A percentile compares a stretch with the other conserved stretches of the same genome.
phyloP scores from a whole-genome alignment of 805 yeast genomes.

The Kluyveromyces aestuarii region DNA sequence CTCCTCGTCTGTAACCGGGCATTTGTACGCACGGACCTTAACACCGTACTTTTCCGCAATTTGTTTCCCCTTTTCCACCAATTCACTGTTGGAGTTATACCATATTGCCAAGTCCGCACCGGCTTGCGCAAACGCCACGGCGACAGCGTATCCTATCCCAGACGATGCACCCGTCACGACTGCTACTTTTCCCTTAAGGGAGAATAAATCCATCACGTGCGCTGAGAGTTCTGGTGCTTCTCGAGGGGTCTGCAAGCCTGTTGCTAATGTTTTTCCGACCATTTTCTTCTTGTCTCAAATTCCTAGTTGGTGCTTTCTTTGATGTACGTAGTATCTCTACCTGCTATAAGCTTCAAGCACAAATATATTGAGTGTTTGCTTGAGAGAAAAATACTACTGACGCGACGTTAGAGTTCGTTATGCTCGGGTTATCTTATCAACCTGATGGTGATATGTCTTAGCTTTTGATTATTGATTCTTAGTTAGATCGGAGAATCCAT shows the following conservation, averaged over 20 bases:
- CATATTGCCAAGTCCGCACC: conserved; percentile 77
- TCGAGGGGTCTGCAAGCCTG: conserved; percentile 32
- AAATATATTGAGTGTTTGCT: too few relatives aligned
- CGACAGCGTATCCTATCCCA: conserved; percentile 77
- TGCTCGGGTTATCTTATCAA: too few relatives aligned
- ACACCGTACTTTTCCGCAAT: conserved; percentile 47
- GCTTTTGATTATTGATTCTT: too few relatives aligned
- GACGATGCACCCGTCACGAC: conserved; percentile 78
- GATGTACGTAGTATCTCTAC: not conserved
- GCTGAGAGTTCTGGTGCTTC: conserved; percentile 43
- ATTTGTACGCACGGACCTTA: conserved; percentile 43
- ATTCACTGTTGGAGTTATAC: conserved; percentile 48
- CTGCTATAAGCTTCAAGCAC: not conserved
- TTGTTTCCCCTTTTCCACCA: conserved; percentile 22
- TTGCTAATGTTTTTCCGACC: conserved; percentile 13
- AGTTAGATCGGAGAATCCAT: too few relatives aligned
- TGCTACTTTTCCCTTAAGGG: conserved; percentile 74
- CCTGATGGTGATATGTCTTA: too few relatives aligned
- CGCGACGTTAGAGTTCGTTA: too few relatives aligned
- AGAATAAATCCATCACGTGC: conserved; percentile 58
- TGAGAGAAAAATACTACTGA: too few relatives aligned
- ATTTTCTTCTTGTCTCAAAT: not conserved
- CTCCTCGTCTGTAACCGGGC: conserved; percentile 22
- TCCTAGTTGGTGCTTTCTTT: not conserved
- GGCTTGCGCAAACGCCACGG: conserved; percentile 77